Percentiles rank a stretch among this genome's conserved stretches.
phyloP scores from a whole-genome alignment of 2,329 filamentous ascomycete species.

The Fusarium nygamai region DNA sequence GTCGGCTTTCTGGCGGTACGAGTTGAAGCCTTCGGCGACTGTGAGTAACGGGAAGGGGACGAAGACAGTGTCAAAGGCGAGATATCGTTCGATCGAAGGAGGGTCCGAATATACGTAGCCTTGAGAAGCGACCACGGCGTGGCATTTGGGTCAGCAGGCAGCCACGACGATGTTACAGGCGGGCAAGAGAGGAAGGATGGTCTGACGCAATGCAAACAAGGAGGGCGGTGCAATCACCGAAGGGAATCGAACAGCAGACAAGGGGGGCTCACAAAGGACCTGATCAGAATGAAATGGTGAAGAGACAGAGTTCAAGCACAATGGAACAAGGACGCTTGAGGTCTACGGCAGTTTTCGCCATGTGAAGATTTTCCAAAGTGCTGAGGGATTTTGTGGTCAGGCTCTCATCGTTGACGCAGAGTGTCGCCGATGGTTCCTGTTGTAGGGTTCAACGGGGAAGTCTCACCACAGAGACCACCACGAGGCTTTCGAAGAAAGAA shows the following conservation, averaged over 20 bases:
- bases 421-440: background rate
- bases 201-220: background rate
- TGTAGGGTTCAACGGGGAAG: background rate
- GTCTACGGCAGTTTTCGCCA: background rate
- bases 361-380: background rate
- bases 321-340: background rate
- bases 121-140: background rate
- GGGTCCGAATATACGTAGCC: background rate
- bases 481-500: background rate
- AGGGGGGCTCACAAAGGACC: background rate
- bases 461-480: background rate
- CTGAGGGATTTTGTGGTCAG: background rate
- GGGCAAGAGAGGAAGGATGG: too few relatives aligned
- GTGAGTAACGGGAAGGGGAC: fast-evolving
- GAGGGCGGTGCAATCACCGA: background rate
- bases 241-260: too few relatives aligned
- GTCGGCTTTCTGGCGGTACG: background rate
- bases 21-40: too few relatives aligned
- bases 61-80: background rate
- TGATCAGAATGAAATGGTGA: background rate
- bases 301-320: background rate
- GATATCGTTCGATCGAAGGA: background rate
- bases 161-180: fast-evolving
- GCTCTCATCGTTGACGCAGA: background rate
- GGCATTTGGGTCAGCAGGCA: background rate